Evolutionary conservation across 2,329 filamentous ascomycete species (phyloP), one percentile per base, ranked within the genome.

Genomic region (Aspergillus brasiliensis): DNA sequence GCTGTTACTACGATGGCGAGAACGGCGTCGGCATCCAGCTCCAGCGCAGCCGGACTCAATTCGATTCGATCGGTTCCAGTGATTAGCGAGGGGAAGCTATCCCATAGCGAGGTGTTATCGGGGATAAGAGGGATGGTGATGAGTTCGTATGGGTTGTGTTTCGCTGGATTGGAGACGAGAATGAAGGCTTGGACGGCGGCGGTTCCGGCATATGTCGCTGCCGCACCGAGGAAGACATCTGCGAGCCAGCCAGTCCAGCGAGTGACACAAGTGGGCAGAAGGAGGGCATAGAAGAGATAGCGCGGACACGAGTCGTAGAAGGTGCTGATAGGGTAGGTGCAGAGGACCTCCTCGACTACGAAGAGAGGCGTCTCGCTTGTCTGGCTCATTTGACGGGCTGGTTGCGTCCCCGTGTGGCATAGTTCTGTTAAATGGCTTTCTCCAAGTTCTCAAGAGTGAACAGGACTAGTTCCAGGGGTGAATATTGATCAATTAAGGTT

Each of bases 1-100:
- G 69, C 71, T 1, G 72, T 74, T 21, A 75, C 64, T 3, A 75
- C 72, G 5, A 75, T 70, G 5, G 70, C 71, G n/a, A 71, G 64
- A 7, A 75, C 68, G 4, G 72, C 72, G 58, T 75, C 72, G 3
- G 66, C 65, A 37, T 75, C 72, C 2, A 75, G 63, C 34, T 75
- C 72, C 5, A 73, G 48, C 3, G 72, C 66, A 5, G 63, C 71
- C 0, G 72, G 72, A n/a, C 65, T 65, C 11, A 75, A n/a, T 7
- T 56, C 13, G 5, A 74, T 25, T 8, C 57, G 23, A 11, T 60
- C 49, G 8, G 58, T 62, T 3, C 64, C 56, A 0, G 69, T 72
- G 17, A 71, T 46, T 0, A 74, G 48, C 4, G 60, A 55, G 2
- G 67, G 67, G 25, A 74, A 71, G 6, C 25, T 38, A 1, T 48